Conservation (phyloP, 257 asterid species). For the Salvia hispanica region DNA sequence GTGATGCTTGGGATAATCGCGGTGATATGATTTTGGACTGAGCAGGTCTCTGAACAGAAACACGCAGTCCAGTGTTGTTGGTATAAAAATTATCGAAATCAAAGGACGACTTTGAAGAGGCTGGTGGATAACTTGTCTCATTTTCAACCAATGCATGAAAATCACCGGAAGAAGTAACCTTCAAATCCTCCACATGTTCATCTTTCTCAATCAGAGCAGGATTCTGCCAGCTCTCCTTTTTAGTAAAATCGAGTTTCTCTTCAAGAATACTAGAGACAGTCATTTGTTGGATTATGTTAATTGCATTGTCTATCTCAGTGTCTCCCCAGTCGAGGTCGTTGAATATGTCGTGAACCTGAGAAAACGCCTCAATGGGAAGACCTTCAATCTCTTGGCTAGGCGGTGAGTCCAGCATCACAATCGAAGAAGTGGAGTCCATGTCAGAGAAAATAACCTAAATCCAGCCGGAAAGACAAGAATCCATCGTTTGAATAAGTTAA, state of each 20-base stretch:
- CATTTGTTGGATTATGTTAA: constrained; percentile 34
- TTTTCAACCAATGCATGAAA: neutral
- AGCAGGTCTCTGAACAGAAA: constrained; percentile 42
- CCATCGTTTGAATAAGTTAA: constrained; percentile 21
- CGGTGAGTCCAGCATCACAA: constrained; percentile 36
- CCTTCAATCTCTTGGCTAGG: constrained; percentile 42
- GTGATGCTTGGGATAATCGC: constrained; percentile 30
- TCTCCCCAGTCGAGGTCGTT: constrained; percentile 43
- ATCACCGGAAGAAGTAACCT: neutral
- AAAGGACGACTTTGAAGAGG: constrained; percentile 22
- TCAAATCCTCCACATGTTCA: neutral
- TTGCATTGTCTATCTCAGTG: constrained; percentile 40
- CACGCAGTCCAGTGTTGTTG: constrained; percentile 36
- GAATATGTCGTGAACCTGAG: constrained; percentile 44
- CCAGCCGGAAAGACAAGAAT: constrained; percentile 25
- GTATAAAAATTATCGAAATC: constrained; percentile 5
- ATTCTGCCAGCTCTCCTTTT: constrained; percentile 32
- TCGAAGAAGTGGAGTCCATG: constrained; percentile 52
- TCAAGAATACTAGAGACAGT: constrained; percentile 37
- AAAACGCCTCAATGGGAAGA: constrained; percentile 52
- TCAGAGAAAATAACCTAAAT: constrained; percentile 64
- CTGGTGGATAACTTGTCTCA: constrained; percentile 22
- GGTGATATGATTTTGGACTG: constrained; percentile 46
- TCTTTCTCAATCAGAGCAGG: constrained; percentile 19
- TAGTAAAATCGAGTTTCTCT: constrained; percentile 38